phyloP scores from a whole-genome alignment of 345 rosid genomes.

The Durio zibethinus region DNA sequence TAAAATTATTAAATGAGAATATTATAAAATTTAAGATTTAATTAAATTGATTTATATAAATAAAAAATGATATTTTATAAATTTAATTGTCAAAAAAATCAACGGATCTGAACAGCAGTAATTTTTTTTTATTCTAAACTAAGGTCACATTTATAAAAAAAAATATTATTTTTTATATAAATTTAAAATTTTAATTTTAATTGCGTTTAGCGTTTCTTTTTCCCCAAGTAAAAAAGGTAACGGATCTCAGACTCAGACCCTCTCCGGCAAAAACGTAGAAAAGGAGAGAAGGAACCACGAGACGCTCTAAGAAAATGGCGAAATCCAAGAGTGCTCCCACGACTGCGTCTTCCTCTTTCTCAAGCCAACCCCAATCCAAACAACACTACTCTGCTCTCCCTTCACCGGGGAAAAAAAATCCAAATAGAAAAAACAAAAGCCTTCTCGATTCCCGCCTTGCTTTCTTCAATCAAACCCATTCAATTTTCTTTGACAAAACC shows the following conservation, averaged over 20 bases:
- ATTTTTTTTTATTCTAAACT: no score
- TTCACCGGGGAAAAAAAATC: not conserved
- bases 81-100: no score
- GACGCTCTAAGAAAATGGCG: slow-evolving; percentile 34
- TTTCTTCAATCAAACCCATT: not conserved
- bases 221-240: no score
- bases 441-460: not conserved
- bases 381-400: not conserved
- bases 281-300: slow-evolving; percentile 34
- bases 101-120: no score
- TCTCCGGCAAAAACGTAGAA: slow-evolving; percentile 22
- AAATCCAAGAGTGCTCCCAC: slow-evolving; percentile 26
- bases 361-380: slow-evolving; percentile 10
- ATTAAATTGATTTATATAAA: no score
- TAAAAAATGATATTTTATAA: no score
- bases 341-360: slow-evolving; percentile 27
- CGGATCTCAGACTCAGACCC: not conserved
- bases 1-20: no score
- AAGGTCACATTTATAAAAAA: no score
- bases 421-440: not conserved
- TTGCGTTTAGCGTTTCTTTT: no score
- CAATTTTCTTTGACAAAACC: not conserved
- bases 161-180: no score
- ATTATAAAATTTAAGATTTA: no score
- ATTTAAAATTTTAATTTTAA: no score